Base-by-base conservation (phyloP, 768 basidiomycete species). In the Gymnopilus junonius region DNA sequence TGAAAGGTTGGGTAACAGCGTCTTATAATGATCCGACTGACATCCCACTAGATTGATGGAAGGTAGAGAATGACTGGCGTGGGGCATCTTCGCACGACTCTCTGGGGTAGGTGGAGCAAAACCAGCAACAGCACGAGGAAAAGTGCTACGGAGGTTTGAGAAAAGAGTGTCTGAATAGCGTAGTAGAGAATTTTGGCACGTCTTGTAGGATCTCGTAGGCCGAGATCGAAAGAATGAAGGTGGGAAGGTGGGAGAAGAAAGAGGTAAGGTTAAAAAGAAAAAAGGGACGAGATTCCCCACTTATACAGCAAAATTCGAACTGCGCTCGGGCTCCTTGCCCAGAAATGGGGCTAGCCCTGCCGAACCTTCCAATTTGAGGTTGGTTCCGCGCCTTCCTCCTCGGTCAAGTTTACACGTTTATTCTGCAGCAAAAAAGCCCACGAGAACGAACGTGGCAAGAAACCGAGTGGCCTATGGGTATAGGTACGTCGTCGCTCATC, bases 301-400 rank as follows among this genome's bases (percentile, higher is more conserved):
- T 56, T 55, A 56, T 56, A 55, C 31, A 31, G 39, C 40, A 29
- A 35, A 62, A 48, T 62, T 62, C 54, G 61, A 62, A 62, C 61
- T 56, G 55, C 55, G 61, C 55, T 62, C 43, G 61, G 29, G 53
- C 23, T 46, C 8, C 8, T 23, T 50, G 25, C 8, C 54, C 55
- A 62, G 35, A 62, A 62, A 56, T 37, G 61, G 61, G 40, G 54
- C 45, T 42, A 61, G 37, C 53, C 35, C 60, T 20, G 60, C 25
- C 58, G 48, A 59, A 55, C 37, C n/a, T 55, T 55, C 54, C 54
- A 29, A 55, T 55, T 55, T n/a, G 54, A 55, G 54, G 23, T 40
- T 37, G 37, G 15, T 55, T 25, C 48, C 48, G 29, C 48, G 27
- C 23, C 54, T 29, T 55, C 37, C 54, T 55, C 35, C 15, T 17